These are phyloP conservation scores for Ophiosphaerella narmari DNA, from an alignment of 2,329 filamentous ascomycete genomes.

Conservation along the genomic window DNA sequence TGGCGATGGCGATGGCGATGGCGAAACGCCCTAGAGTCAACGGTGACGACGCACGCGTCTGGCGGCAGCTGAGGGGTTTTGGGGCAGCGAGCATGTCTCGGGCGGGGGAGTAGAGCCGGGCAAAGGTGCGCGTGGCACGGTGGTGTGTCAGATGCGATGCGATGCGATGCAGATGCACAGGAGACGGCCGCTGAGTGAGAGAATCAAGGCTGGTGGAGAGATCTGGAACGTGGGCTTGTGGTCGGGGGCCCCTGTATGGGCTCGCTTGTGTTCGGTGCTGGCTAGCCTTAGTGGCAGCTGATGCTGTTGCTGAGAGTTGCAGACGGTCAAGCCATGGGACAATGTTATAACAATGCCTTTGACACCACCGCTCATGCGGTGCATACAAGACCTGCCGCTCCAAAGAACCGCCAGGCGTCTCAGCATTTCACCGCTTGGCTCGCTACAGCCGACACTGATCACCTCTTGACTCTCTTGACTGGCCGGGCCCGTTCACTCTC, in stretches of 20 bases:
- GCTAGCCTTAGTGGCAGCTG: conserved; percentile 1
- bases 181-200: neutral
- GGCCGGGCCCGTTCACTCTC: neutral
- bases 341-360: conserved; percentile 3
- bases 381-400: no score
- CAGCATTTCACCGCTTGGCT: no score
- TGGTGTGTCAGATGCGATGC: neutral
- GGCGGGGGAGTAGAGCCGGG: neutral
- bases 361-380: no score
- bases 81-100: neutral
- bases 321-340: neutral
- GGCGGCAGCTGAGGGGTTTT: neutral
- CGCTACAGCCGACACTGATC: no score
- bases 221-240: conserved; percentile 13
- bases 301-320: neutral
- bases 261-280: no score
- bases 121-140: neutral
- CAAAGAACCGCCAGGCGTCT: no score
- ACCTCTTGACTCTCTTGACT: neutral
- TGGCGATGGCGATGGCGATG: neutral
- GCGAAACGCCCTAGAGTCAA: neutral
- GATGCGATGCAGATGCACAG: neutral
- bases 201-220: neutral
- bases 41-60: no score
- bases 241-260: conserved; percentile 4